Conservation (phyloP, 2,329 filamentous ascomycete species). For the Teratosphaeria destructans region DNA sequence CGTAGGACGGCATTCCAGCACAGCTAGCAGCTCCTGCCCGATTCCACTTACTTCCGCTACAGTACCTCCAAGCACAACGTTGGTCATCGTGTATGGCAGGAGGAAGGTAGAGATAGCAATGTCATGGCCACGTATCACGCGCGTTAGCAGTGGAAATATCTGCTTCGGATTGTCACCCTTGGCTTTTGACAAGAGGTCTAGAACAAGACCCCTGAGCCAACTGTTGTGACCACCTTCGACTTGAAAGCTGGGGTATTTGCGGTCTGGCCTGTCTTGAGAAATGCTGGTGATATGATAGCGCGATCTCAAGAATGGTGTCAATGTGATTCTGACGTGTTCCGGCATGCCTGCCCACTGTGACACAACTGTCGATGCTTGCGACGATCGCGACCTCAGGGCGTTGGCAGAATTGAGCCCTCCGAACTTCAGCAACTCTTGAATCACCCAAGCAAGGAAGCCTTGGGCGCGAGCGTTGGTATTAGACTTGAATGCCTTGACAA, state of each 20-base stretch:
- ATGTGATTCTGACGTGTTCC: conserved; percentile 63
- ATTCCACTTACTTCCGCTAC: conserved; percentile 55
- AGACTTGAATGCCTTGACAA: conserved; percentile 86
- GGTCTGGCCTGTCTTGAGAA: conserved; percentile 16
- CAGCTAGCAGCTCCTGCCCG: conserved; percentile 59
- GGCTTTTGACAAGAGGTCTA: conserved; percentile 70
- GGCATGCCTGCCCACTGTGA: conserved; percentile 69
- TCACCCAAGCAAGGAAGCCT: conserved; percentile 84
- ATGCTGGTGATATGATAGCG: conserved; percentile 58
- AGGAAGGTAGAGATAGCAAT: conserved; percentile 78
- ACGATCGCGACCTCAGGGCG: conserved; percentile 40
- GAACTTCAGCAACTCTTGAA: conserved; percentile 79
- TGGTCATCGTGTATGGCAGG: conserved; percentile 75
- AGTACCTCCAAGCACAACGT: conserved; percentile 66
- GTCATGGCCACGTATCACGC: conserved; percentile 77
- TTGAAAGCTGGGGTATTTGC: conserved; percentile 66
- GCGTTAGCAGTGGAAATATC: conserved; percentile 70
- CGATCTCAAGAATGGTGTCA: conserved; percentile 82
- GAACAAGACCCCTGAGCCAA: conserved; percentile 73
- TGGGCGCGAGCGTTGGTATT: conserved; percentile 80
- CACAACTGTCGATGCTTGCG: conserved; percentile 45
- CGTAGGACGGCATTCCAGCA: conserved; percentile 57
- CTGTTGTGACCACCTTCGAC: conserved; percentile 57
- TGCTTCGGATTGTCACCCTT: conserved; percentile 64
- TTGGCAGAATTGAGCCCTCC: conserved; percentile 58